These are phyloP conservation scores for Suhomyces guaymorum DNA, from an alignment of 1,139 yeast species.

Conservation along the genomic window DNA sequence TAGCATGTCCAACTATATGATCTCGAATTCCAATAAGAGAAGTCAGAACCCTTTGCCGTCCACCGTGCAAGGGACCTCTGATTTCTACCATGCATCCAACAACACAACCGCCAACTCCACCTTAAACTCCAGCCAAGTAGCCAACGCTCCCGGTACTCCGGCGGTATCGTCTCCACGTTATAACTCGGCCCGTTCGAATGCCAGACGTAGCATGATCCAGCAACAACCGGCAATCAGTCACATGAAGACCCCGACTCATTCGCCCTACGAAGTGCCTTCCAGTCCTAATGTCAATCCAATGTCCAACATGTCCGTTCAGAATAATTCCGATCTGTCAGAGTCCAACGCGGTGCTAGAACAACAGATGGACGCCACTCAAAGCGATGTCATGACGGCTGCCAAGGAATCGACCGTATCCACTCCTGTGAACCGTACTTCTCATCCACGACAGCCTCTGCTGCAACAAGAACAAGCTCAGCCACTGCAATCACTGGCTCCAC, in stretches of 20 bases:
- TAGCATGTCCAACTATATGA: constrained; percentile 39
- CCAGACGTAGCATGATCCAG: constrained; percentile 15
- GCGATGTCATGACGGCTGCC: constrained; percentile 4
- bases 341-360: constrained; percentile 27
- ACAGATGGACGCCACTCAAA: constrained; percentile 2
- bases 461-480: constrained; percentile 14
- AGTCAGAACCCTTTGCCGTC: constrained; percentile 29
- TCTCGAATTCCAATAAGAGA: constrained; percentile 38
- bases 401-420: constrained; percentile 13
- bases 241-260: constrained; percentile 45
- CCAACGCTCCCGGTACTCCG: constrained; percentile 3
- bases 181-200: constrained; percentile 5
- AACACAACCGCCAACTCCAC: constrained; percentile 10
- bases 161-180: constrained; percentile 9
- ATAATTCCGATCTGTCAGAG: constrained; percentile 47
- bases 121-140: constrained; percentile 5
- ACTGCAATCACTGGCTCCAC: constrained; percentile 13
- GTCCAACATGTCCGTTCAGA: constrained; percentile 29
- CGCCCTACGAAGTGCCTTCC: constrained; percentile 45
- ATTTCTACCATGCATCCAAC: constrained; percentile 8
- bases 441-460: constrained; percentile 12
- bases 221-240: constrained; percentile 10
- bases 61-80: constrained; percentile 18
- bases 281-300: constrained; percentile 40
- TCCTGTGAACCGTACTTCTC: constrained; percentile 8